These are phyloP conservation scores for Citrus maxima DNA, from an alignment of 345 rosid species.

Conservation along the genomic window DNA sequence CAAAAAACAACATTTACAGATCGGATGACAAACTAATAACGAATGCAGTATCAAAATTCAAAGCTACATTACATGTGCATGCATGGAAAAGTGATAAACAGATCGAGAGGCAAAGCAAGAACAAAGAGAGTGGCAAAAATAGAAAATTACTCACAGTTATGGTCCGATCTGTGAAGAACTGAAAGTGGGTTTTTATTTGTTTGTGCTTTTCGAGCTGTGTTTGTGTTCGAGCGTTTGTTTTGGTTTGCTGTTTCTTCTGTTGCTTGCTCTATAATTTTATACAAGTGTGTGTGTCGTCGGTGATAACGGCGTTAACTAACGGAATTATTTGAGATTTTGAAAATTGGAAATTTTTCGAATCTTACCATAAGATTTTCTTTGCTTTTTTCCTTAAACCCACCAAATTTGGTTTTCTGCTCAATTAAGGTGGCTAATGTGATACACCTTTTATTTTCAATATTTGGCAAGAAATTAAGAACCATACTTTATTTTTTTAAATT, in stretches of 20 bases:
- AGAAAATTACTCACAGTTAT: conserved; percentile 40
- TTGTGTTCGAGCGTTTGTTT: not conserved
- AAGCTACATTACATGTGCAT: conserved; percentile 24
- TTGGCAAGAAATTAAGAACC: not conserved
- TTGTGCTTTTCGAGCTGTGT: conserved; percentile 14
- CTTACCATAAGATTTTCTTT: not conserved
- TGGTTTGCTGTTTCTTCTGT: conserved; percentile 37
- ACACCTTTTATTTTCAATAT: not conserved
- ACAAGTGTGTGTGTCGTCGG: conserved; percentile 42
- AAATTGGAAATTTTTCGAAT: conserved; percentile 10
- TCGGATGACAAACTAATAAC: conserved; percentile 8
- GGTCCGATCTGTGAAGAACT: conserved; percentile 34
- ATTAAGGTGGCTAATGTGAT: conserved; percentile 1
- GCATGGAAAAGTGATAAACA: conserved; percentile 15
- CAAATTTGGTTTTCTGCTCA: not conserved
- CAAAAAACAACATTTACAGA: conserved; percentile 9
- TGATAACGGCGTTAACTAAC: conserved; percentile 58
- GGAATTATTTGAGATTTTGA: conserved; percentile 19
- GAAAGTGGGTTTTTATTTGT: conserved; percentile 1
- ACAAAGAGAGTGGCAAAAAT: not conserved
- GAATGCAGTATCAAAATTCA: not conserved
- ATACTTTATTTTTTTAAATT: no score
- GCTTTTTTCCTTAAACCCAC: not conserved
- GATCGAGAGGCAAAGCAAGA: conserved; percentile 10
- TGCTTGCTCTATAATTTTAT: conserved; percentile 21